Evolutionary conservation across 805 yeast genomes (phyloP).

Genomic region (Phaffomyces thermotolerans): DNA sequence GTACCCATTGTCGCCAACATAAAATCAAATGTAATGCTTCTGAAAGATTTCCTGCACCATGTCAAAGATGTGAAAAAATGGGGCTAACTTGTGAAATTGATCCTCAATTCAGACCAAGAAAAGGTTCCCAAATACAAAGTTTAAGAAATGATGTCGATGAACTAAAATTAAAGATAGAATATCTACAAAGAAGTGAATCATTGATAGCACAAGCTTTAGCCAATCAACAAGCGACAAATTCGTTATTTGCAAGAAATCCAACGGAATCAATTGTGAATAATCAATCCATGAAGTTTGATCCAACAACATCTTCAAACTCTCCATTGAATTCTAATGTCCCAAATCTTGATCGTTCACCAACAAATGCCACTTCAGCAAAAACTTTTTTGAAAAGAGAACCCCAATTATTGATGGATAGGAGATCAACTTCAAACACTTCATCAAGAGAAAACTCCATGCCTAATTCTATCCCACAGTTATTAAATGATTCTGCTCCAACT

Average conservation of each 20-base stretch:
- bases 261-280: neutral
- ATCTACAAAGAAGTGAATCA: conserved; percentile 57
- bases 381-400: conserved; percentile 41
- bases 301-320: conserved; percentile 15
- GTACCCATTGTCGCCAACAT: conserved; percentile 92
- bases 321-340: conserved; percentile 12
- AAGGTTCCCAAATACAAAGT: conserved; percentile 83
- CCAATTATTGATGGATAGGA: conserved; percentile 30
- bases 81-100: conserved; percentile 79
- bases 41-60: conserved; percentile 72
- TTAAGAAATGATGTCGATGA: conserved; percentile 82
- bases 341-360: conserved; percentile 10
- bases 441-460: conserved; percentile 20
- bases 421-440: conserved; percentile 16
- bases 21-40: conserved; percentile 91
- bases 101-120: conserved; percentile 85
- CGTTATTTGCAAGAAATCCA: conserved; percentile 1
- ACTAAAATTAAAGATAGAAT: conserved; percentile 63
- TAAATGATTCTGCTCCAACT: conserved; percentile 37
- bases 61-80: conserved; percentile 78
- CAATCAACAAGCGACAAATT: conserved; percentile 11
- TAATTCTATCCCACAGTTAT: conserved; percentile 26
- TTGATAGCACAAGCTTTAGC: conserved; percentile 57
- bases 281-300: conserved; percentile 3
- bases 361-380: conserved; percentile 27